Percentiles rank a stretch among this genome's conserved stretches.
phyloP scores from a whole-genome alignment of 1,284 basidiomycete genomes.

The Schizophyllum amplum region DNA sequence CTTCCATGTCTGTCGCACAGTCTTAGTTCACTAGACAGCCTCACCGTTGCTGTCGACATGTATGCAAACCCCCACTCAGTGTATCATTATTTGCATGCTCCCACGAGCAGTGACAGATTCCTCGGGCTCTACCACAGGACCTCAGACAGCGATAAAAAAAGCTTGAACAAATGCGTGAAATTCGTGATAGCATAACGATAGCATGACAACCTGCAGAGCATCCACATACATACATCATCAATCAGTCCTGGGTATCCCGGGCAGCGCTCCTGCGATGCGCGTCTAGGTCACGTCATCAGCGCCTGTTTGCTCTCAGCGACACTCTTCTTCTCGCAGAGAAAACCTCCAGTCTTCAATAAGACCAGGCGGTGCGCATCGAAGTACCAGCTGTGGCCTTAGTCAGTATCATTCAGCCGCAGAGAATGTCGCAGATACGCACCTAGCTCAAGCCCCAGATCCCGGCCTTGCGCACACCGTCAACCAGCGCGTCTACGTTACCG shows the following conservation, averaged over 20 bases:
- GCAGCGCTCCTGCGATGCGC: not conserved
- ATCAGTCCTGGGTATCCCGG: not conserved
- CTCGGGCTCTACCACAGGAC: too few relatives aligned
- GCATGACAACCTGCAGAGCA: not conserved
- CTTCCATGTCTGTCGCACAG: not conserved
- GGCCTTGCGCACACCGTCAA: slow-evolving; percentile 76
- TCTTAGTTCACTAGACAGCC: not conserved
- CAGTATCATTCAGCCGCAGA: not conserved
- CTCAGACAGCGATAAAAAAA: too few relatives aligned
- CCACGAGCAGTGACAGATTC: not conserved
- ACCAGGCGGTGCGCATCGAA: not conserved
- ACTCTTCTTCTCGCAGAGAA: too few relatives aligned
- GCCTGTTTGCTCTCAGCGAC: not conserved
- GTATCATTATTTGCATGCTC: not conserved
- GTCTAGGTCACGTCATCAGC: not conserved
- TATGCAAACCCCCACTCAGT: not conserved
- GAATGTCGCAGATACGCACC: not conserved
- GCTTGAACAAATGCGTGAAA: not conserved
- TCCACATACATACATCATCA: not conserved
- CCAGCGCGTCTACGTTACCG: slow-evolving; percentile 82
- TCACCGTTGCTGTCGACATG: not conserved
- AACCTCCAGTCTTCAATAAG: too few relatives aligned
- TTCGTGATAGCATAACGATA: slow-evolving; percentile 1
- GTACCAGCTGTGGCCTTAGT: not conserved
- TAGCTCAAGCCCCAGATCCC: slow-evolving; percentile 69